A percentile compares a stretch with the other conserved stretches of the same genome.
Conservation (phyloP, 169 alveolate genomes). For the Eimeria brunetti region DNA sequence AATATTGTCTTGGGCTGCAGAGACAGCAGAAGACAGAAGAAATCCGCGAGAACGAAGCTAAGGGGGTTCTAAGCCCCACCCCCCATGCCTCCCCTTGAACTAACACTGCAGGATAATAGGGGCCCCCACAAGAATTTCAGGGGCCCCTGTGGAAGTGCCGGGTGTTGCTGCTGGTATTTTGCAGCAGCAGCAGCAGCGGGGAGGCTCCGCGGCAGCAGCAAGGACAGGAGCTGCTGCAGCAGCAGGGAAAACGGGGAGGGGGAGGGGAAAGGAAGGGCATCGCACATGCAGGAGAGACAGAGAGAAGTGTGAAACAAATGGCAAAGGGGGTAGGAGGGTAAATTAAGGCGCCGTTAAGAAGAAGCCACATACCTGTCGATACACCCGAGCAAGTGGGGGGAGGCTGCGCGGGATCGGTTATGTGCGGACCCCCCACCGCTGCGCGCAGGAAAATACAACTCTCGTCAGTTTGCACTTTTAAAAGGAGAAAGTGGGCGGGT, state of each 20-base stretch:
- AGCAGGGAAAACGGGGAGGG: neutral
- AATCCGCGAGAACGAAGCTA: neutral
- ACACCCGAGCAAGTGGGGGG: slow-evolving; percentile 26
- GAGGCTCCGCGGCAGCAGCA: neutral
- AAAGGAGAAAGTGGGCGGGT: neutral
- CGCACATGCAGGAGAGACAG: neutral
- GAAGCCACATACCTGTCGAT: slow-evolving; percentile 60
- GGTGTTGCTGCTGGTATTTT: too few relatives aligned
- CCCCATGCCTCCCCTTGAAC: too few relatives aligned
- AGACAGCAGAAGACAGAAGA: neutral
- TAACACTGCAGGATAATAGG: too few relatives aligned
- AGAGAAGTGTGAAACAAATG: neutral
- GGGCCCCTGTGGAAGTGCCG: too few relatives aligned
- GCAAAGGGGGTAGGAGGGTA: neutral
- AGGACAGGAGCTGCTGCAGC: slow-evolving; percentile 24
- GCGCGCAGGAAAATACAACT: neutral
- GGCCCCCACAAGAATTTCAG: too few relatives aligned
- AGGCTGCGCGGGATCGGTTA: neutral
- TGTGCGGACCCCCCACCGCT: neutral
- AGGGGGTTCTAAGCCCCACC: too few relatives aligned
- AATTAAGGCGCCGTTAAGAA: neutral
- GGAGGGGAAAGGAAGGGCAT: neutral
- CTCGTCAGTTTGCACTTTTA: neutral
- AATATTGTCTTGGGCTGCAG: neutral
- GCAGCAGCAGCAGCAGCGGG: too few relatives aligned